Percentiles rank a stretch among this genome's conserved stretches.
These are phyloP conservation scores for Chrysanthemum lavandulifolium DNA, from an alignment of 129 eudicot genomes.

Conservation along the genomic window DNA sequence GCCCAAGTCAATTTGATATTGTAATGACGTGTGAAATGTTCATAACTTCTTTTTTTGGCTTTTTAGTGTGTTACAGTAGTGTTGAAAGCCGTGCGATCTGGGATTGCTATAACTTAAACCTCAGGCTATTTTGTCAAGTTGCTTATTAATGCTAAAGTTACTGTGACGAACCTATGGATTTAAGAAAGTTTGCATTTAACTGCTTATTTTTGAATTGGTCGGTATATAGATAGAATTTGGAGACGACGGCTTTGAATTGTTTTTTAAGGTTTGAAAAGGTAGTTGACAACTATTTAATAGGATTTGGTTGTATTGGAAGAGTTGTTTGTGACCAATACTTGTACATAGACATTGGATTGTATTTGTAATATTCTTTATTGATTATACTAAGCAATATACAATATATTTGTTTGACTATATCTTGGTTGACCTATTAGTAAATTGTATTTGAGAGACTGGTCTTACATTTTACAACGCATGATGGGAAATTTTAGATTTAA, in stretches of 20 bases:
- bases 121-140: too few species aligned
- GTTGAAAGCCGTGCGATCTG: too few species aligned
- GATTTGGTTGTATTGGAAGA: conserved; percentile 15
- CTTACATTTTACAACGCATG: too few species aligned
- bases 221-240: too few species aligned
- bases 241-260: conserved; percentile 15
- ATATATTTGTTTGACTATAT: conserved; percentile 1
- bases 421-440: background rate
- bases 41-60: background rate
- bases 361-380: background rate
- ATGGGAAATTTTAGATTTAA: too few species aligned
- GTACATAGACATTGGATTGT: conserved; percentile 20
- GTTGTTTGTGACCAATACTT: conserved; percentile 12
- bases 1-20: background rate
- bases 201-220: too few species aligned
- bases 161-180: too few species aligned
- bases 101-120: too few species aligned
- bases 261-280: conserved; percentile 5
- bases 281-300: conserved; percentile 4
- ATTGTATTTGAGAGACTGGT: too few species aligned
- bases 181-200: too few species aligned
- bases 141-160: too few species aligned
- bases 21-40: conserved; percentile 2
- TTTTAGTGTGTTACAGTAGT: conserved; percentile 10
- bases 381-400: background rate